phyloP scores from a whole-genome alignment of 305 asterid genomes.

The Andrographis paniculata region DNA sequence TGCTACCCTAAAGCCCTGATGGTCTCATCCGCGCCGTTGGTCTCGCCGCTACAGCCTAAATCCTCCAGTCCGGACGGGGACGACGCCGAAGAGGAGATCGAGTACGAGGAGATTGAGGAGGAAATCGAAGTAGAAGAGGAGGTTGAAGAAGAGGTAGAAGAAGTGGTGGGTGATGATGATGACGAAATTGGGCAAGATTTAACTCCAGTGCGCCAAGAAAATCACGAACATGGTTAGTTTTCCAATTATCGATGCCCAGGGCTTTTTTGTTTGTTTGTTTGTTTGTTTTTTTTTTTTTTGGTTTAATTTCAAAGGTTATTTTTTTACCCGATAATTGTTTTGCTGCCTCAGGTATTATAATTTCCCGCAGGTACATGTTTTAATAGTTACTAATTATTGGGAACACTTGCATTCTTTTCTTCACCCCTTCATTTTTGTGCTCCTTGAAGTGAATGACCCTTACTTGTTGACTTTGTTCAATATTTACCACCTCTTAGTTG shows the following conservation, averaged over 20 bases:
- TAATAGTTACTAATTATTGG: conserved; percentile 12
- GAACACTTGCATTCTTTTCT: conserved; percentile 19
- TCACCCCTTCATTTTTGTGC: not conserved
- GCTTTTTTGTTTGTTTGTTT: not conserved
- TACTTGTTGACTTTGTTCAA: not conserved
- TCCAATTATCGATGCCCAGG: conserved; percentile 1
- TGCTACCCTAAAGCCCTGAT: conserved; percentile 17
- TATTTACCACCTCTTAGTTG: conserved; percentile 1
- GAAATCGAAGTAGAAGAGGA: conserved; percentile 20
- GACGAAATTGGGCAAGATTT: conserved; percentile 27
- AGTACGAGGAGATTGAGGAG: conserved; percentile 31
- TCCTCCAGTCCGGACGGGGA: conserved; percentile 14
- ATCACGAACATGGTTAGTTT: conserved; percentile 36
- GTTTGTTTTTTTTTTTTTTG: too few relatives aligned
- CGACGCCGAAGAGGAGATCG: conserved; percentile 29
- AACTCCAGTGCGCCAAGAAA: conserved; percentile 23
- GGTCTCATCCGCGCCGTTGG: conserved; percentile 18
- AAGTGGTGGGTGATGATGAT: conserved; percentile 16
- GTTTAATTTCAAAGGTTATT: too few relatives aligned
- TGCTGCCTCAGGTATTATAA: not conserved
- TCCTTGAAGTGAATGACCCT: not conserved
- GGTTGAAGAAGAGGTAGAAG: conserved; percentile 19
- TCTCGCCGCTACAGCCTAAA: conserved; percentile 5
- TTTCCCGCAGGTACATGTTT: conserved; percentile 3
- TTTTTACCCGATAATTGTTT: conserved; percentile 7